Evolutionary conservation across 768 basidiomycete species (phyloP).

Genomic region (Postia placenta): DNA sequence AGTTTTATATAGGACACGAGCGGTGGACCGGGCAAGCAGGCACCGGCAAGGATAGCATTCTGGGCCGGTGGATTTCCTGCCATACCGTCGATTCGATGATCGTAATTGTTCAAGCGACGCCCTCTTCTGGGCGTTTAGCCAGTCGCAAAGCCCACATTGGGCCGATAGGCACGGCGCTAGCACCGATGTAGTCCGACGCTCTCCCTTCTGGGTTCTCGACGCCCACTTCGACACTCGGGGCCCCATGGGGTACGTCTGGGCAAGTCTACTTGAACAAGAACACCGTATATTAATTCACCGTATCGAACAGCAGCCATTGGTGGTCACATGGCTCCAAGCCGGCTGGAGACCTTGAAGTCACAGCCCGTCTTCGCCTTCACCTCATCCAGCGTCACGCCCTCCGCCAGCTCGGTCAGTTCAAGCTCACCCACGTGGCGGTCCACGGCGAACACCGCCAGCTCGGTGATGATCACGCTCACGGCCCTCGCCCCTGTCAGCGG

Average conservation of each 20-base stretch:
- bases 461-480: conserved; percentile 90
- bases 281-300: too few species aligned
- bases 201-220: not conserved
- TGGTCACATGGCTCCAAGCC: conserved; percentile 24
- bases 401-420: conserved; percentile 75
- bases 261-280: too few species aligned
- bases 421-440: conserved; percentile 70
- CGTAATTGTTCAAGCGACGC: not conserved
- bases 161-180: not conserved
- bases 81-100: too few species aligned
- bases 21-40: not conserved
- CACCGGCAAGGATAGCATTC: not conserved
- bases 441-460: conserved; percentile 86
- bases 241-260: not conserved
- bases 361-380: conserved; percentile 84
- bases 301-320: too few species aligned
- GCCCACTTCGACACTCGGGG: not conserved
- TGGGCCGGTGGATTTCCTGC: not conserved
- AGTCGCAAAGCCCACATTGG: not conserved
- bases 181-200: not conserved
- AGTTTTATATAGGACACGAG: not conserved
- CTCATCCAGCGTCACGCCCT: conserved; percentile 79
- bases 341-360: conserved; percentile 58
- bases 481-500: conserved; percentile 86
- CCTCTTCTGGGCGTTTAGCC: not conserved